Conservation (phyloP, 1,284 basidiomycete genomes). For the Ceratobasidium sp. region DNA sequence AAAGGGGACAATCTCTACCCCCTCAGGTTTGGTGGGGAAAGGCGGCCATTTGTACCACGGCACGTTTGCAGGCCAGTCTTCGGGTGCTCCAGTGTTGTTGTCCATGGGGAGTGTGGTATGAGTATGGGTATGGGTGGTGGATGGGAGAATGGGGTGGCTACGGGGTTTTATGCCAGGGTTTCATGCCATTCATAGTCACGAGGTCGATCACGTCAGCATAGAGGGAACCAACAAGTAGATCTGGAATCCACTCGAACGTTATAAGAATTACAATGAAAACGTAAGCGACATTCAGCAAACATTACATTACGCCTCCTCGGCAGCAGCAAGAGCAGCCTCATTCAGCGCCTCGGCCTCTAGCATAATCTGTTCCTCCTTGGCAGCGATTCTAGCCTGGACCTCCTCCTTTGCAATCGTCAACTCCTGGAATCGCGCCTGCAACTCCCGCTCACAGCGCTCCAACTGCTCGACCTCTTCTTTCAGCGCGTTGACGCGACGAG, state of each 20-base stretch:
- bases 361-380: slow-evolving; percentile 77
- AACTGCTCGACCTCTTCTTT: slow-evolving; percentile 84
- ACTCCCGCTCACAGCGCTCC: slow-evolving; percentile 72
- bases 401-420: slow-evolving; percentile 75
- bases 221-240: neutral
- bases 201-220: slow-evolving; percentile 1
- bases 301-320: slow-evolving; percentile 26
- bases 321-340: slow-evolving; percentile 51
- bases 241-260: neutral
- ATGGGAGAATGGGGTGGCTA: slow-evolving; percentile 34
- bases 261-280: slow-evolving; percentile 16
- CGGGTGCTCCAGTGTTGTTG: neutral
- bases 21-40: slow-evolving; percentile 34
- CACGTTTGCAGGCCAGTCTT: slow-evolving; percentile 15
- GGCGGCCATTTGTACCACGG: slow-evolving; percentile 38
- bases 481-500: slow-evolving; percentile 73
- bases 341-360: slow-evolving; percentile 81
- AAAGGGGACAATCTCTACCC: slow-evolving; percentile 30
- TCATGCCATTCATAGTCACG: slow-evolving; percentile 12
- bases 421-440: slow-evolving; percentile 86
- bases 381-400: slow-evolving; percentile 64
- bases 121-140: neutral
- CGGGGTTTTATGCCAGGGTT: slow-evolving; percentile 40
- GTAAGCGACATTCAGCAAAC: neutral
- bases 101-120: neutral